Evolutionary conservation across 2,329 filamentous ascomycete species (phyloP), one percentile per base, ranked within the genome.

Genomic region (Cercospora canescens): DNA sequence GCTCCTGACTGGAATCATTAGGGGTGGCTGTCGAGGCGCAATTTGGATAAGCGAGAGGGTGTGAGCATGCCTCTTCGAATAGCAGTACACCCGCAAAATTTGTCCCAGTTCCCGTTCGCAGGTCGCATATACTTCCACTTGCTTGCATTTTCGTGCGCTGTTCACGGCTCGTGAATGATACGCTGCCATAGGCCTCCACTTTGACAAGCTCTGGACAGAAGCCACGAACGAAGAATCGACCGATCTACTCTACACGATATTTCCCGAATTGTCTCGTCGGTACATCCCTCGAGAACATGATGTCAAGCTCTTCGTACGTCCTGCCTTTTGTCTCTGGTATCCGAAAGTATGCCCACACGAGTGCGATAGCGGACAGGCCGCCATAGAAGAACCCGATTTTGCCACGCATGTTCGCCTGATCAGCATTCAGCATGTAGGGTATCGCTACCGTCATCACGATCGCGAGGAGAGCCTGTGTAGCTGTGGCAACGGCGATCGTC

Each of bases 1-100:
- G 83, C 80, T 97, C 63, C 82, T 99, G 69, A 96, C 93, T 0
- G 91, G 91, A 52, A 86, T 94, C 7, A 97, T 99, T 73, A 85
- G 94, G 62, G 87, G 91, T n/a, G 95, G 95, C 1, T 99, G 95
- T 79, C 86, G 91, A 69, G 90, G 92, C 0, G 95, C 95, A 0
- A 99, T 99, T 69, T 97, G 93, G 91, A 88, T 96, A 56, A 96
- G 88, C 76, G 91, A 94, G 81, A 86, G 85, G 70, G 86, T 91
- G 63, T 92, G 78, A 76, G 26, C 5, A 9, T 30, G 32, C 18
- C 14, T 9, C 26, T 12, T 55, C 14, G 26, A 55, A n/a, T 21
- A 34, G 26, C 9, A 14, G 28, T 3, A 14, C 52, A 9, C 9
- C 28, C 4, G 28, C 18, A 32, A 16, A 34, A 2, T 35, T 11